These are phyloP conservation scores for Chrysoporthe cubensis DNA, from an alignment of 2,329 filamentous ascomycete species.

Conservation along the genomic window DNA sequence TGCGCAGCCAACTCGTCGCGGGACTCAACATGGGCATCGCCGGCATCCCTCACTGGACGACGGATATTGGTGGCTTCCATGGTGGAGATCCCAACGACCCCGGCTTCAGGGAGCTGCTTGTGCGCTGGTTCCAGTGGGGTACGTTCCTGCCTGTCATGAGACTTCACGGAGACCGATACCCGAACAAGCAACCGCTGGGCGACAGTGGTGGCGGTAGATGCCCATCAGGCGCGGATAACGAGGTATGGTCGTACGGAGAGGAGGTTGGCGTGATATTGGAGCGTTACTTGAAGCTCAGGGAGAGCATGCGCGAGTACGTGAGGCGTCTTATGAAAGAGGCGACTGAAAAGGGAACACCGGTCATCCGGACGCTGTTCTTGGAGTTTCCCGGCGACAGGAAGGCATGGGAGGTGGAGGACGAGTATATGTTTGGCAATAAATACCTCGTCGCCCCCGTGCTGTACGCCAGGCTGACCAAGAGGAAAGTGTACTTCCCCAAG, in stretches of 20 bases:
- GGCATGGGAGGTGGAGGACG: conserved; percentile 60
- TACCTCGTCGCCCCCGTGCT: conserved; percentile 64
- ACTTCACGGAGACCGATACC: conserved; percentile 68
- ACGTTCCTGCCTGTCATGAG: conserved; percentile 70
- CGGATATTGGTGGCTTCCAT: conserved; percentile 72
- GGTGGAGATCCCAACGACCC: conserved; percentile 61
- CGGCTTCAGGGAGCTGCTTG: conserved; percentile 64
- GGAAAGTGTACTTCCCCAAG: conserved; percentile 56
- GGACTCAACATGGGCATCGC: conserved; percentile 69
- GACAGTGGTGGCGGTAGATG: conserved; percentile 45
- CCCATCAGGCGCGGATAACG: conserved; percentile 59
- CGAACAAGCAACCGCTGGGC: conserved; percentile 45
- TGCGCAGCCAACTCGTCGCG: conserved; percentile 64
- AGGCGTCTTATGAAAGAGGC: conserved; percentile 62
- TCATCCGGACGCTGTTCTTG: conserved; percentile 67
- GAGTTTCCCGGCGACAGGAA: conserved; percentile 61
- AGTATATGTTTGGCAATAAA: conserved; percentile 67
- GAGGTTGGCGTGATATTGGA: conserved; percentile 63
- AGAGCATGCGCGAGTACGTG: conserved; percentile 62
- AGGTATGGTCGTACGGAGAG: conserved; percentile 69
- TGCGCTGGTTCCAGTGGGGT: conserved; percentile 73
- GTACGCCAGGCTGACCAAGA: conserved; percentile 47
- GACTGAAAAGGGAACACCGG: conserved; percentile 60
- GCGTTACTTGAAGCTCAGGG: conserved; percentile 62
- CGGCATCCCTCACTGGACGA: conserved; percentile 71